phyloP scores from a whole-genome alignment of 169 alveolate genomes.

The Cryptosporidium ubiquitum region DNA sequence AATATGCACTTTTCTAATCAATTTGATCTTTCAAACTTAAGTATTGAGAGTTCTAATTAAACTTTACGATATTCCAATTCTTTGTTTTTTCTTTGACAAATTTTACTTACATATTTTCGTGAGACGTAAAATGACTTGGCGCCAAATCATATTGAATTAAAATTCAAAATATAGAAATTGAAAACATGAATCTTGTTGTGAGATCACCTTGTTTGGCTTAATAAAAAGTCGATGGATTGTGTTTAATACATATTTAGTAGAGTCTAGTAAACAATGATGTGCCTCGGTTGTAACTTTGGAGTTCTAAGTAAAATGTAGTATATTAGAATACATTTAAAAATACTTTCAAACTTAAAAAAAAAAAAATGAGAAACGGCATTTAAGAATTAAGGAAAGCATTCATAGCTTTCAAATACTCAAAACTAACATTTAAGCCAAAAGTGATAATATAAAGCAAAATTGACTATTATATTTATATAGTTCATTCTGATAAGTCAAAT shows the following conservation, averaged over 20 bases:
- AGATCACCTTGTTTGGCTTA: no score
- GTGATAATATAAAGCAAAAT: background rate
- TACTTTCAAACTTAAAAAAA: no score
- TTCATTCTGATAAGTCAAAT: background rate
- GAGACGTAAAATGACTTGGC: constrained; percentile 4
- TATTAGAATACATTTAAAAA: no score
- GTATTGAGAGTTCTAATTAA: background rate
- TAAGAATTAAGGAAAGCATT: background rate
- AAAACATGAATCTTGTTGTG: background rate
- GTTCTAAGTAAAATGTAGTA: background rate
- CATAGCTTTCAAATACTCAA: background rate
- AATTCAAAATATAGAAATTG: background rate
- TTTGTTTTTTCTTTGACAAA: background rate
- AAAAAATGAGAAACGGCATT: background rate
- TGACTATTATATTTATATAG: background rate
- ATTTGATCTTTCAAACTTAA: no score
- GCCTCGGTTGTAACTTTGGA: background rate
- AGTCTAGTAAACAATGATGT: no score
- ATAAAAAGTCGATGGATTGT: background rate
- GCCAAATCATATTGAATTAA: background rate
- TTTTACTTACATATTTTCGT: background rate
- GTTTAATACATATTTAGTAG: no score
- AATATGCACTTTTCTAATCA: background rate
- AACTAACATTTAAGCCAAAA: background rate
- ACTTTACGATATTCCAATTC: background rate